phyloP scores from a whole-genome alignment of 2,329 filamentous ascomycete genomes.

The Nemania bipapillata region DNA sequence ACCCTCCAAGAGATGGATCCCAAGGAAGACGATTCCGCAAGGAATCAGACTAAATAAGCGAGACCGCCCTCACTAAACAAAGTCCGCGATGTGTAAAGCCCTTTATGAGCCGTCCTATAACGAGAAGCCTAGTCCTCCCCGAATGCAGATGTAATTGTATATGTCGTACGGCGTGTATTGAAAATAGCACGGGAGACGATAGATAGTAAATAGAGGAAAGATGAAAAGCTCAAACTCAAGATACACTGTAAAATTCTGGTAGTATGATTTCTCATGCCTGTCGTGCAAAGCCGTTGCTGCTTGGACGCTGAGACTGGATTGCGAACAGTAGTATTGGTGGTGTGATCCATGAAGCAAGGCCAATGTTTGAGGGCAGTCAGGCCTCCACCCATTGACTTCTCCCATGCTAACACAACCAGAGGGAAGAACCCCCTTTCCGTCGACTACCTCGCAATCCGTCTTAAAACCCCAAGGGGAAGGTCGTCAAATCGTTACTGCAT shows the following conservation, averaged over 20 bases:
- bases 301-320: conserved; percentile 1
- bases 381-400: conserved; percentile 4
- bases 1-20: not conserved
- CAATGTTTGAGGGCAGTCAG: conserved; percentile 6
- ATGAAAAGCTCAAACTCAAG: conserved; percentile 19
- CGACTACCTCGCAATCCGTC: conserved; percentile 20
- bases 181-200: conserved; percentile 5
- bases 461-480: conserved; percentile 25
- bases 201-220: conserved; percentile 21
- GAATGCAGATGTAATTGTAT: conserved; percentile 40
- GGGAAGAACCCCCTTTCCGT: not conserved
- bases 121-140: conserved; percentile 21
- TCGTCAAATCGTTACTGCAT: conserved; percentile 50
- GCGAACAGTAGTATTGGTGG: not conserved
- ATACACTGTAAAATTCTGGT: conserved; percentile 26
- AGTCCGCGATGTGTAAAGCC: not conserved
- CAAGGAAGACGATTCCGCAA: conserved; percentile 4
- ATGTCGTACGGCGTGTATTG: conserved; percentile 35
- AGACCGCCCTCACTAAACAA: conserved; percentile 16
- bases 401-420: conserved; percentile 1
- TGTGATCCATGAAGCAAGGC: conserved; percentile 10
- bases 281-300: conserved; percentile 27
- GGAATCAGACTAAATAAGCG: conserved; percentile 11
- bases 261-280: conserved; percentile 25
- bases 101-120: conserved; percentile 15